Percentiles rank a stretch among this genome's conserved stretches.
Conservation (phyloP, 2,329 filamentous ascomycete genomes). For the Hymenoscyphus scutula region DNA sequence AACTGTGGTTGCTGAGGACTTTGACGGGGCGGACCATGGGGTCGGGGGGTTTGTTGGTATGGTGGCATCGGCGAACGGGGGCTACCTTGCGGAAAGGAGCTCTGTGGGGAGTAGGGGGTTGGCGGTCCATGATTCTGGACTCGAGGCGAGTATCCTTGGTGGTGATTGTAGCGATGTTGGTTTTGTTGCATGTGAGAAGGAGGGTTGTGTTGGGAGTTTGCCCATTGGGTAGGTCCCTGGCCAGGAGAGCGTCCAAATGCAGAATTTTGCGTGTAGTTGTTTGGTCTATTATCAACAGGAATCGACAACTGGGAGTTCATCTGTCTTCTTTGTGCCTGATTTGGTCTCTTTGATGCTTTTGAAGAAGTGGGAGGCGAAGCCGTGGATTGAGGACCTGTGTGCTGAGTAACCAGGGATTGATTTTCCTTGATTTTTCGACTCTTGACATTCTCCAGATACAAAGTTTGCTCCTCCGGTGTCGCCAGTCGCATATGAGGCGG, state of each 20-base stretch:
- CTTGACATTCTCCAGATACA: constrained; percentile 21
- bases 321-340: constrained; percentile 62
- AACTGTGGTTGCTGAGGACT: constrained; percentile 17
- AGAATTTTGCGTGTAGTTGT: constrained; percentile 37
- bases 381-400: constrained; percentile 24
- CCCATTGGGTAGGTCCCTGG: constrained; percentile 32
- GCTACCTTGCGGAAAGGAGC: constrained; percentile 20
- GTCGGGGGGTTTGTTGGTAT: constrained; percentile 15
- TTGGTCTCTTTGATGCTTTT: constrained; percentile 47
- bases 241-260: constrained; percentile 20
- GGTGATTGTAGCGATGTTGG: constrained; percentile 23
- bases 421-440: background rate
- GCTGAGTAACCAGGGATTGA: background rate
- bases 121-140: constrained; percentile 20
- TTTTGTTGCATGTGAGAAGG: constrained; percentile 17
- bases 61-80: constrained; percentile 37
- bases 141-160: constrained; percentile 26
- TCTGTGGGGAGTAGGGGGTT: constrained; percentile 24
- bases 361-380: background rate
- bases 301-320: constrained; percentile 60
- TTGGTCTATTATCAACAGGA: constrained; percentile 47
- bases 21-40: constrained; percentile 10
- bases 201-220: constrained; percentile 29
- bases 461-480: constrained; percentile 23
- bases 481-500: constrained; percentile 28